These are phyloP conservation scores for Scutellaria galericulata DNA, from an alignment of 257 asterid species.

Conservation along the genomic window DNA sequence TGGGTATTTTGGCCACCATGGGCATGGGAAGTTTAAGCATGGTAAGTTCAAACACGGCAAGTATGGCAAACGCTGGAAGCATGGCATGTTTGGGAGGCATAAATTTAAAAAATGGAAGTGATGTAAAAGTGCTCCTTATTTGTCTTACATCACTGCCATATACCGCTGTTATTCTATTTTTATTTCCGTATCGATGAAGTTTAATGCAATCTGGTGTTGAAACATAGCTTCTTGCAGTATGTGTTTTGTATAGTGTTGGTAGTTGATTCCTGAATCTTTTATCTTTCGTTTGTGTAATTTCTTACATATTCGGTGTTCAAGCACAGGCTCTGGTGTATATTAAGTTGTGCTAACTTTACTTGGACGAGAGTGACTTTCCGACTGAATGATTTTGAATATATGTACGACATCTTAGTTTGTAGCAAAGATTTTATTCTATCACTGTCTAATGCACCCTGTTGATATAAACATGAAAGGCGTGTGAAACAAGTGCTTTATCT, in stretches of 20 bases:
- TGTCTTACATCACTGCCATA: conserved; percentile 8
- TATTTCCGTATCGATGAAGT: conserved; percentile 14
- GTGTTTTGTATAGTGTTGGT: conserved; percentile 20
- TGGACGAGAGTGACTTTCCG: conserved; percentile 10
- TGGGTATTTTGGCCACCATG: conserved; percentile 61
- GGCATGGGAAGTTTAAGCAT: conserved; percentile 84
- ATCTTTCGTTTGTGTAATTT: not conserved
- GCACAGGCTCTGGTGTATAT: conserved; percentile 1
- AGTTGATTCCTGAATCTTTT: conserved; percentile 9
- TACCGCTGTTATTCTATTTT: not conserved
- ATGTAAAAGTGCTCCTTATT: conserved; percentile 16
- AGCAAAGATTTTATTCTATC: not conserved
- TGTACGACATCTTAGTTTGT: not conserved
- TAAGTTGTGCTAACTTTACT: not conserved
- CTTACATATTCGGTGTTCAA: not conserved
- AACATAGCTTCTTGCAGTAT: conserved; percentile 1
- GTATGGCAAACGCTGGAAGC: conserved; percentile 73
- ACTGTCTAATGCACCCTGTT: no score
- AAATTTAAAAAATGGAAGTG: conserved; percentile 70
- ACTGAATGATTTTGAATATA: not conserved
- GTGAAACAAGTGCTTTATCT: no score
- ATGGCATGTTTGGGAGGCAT: conserved; percentile 67
- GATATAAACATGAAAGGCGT: no score
- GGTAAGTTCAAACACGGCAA: conserved; percentile 87
- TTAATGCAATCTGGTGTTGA: conserved; percentile 7